Evolutionary conservation across 371 early-diverging fungal species (phyloP).

Genomic region (Mucor plumbeus): DNA sequence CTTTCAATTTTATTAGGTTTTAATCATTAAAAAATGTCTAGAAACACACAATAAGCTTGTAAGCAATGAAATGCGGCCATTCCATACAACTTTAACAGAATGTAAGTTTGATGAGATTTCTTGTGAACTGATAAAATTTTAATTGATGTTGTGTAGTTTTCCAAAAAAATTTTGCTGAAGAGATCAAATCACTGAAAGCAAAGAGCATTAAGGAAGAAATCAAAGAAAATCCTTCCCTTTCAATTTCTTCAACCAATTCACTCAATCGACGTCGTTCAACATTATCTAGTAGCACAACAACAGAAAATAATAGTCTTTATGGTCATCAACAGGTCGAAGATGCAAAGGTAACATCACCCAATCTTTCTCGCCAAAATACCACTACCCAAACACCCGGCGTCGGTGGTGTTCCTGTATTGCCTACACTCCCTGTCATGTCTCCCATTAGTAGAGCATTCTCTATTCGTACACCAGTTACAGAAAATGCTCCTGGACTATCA

Average conservation of each 20-base stretch:
- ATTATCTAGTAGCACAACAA: conserved; percentile 8
- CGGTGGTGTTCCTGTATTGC: conserved; percentile 13
- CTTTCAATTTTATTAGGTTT: conserved; percentile 43
- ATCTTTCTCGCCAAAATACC: conserved; percentile 30
- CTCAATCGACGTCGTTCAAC: conserved; percentile 18
- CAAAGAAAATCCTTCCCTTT: not conserved
- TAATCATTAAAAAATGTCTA: conserved; percentile 68
- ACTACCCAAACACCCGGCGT: conserved; percentile 1
- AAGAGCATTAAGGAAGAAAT: conserved; percentile 29
- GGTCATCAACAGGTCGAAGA: conserved; percentile 8
- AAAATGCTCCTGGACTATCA: conserved; percentile 11
- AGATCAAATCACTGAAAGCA: conserved; percentile 50
- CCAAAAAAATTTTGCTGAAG: conserved; percentile 72
- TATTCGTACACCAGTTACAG: conserved; percentile 29
- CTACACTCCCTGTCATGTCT: conserved; percentile 25
- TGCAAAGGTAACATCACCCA: conserved; percentile 11
- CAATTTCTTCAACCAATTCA: conserved; percentile 1
- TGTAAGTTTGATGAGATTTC: conserved; percentile 50
- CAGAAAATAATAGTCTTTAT: conserved; percentile 4
- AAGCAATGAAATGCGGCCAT: conserved; percentile 72
- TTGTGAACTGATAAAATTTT: not conserved
- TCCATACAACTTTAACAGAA: conserved; percentile 70
- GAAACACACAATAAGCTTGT: conserved; percentile 70
- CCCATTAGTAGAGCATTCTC: conserved; percentile 47
- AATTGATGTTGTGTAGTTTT: conserved; percentile 50